Base-by-base conservation (phyloP, 352 stramenopile species). In the Pythium dissotocum region DNA sequence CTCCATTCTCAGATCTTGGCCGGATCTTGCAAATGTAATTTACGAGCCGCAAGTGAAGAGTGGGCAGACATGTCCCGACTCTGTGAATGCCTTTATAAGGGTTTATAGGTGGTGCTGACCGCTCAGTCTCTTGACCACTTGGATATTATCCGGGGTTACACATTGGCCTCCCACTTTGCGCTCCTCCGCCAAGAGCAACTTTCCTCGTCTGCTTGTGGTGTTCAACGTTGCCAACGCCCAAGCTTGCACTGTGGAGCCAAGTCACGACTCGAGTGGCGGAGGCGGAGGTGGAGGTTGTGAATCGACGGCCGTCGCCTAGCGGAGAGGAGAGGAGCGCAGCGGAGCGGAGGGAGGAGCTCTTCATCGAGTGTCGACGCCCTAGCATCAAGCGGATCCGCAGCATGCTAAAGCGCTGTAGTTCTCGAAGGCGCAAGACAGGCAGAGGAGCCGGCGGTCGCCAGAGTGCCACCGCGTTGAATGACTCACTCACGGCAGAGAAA, bases 81-180 rank as follows among this genome's bases (percentile, higher is more conserved):
- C 18, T 53, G 46, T n/a, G 6, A 13, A 53, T 6, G n/a, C 46
- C 18, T 53, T 53, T 53, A 32, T 53, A 2, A 13, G 46, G 7
- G 9, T 53, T 6, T 32, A 10, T 5, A 13, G 18, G 46, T 16
- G 46, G 46, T 53, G 8, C 46, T 13, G 5, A 1, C 6, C n/a
- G 4, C 16, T 21, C 16, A 24, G 8, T 6, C 40, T 13, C 12
- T 30, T 28, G 7, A 2, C 2, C 5, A 6, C 4, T 16, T 10
- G 21, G 46, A 21, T 53, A 32, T 53, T 53, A 53, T 53, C 46
- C 30, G n/a, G 46, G 46, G 46, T 53, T 53, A 53, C 46, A 53
- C n/a, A 24, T 30, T n/a, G 2, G 42, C 42, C 42, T 38, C 33
- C 33, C 33, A 38, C 33, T 0, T 44, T 12, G 7, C 46, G 13